phyloP scores from a whole-genome alignment of 768 basidiomycete species.

The Boletus tylopilopsis region DNA sequence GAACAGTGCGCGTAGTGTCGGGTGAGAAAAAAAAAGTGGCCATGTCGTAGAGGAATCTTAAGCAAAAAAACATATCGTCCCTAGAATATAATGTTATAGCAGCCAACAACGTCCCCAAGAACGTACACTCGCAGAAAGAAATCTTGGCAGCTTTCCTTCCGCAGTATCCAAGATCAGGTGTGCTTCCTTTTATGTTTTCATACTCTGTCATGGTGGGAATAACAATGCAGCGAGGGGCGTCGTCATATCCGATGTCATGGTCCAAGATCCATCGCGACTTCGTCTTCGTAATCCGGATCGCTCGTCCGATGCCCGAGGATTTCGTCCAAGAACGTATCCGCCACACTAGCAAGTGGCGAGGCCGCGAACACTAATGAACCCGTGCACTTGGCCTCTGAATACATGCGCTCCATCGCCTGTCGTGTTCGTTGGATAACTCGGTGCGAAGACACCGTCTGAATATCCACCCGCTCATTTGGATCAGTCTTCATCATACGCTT shows the following conservation, averaged over 20 bases:
- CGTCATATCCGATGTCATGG: slow-evolving; percentile 21
- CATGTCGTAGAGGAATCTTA: slow-evolving; percentile 11
- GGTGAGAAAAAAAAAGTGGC: slow-evolving; percentile 10
- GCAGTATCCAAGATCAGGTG: slow-evolving; percentile 19
- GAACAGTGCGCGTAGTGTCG: slow-evolving; percentile 6
- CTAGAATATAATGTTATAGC: slow-evolving; percentile 35
- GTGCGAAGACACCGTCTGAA: slow-evolving; percentile 56
- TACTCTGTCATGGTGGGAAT: slow-evolving; percentile 8
- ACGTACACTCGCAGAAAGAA: slow-evolving; percentile 26
- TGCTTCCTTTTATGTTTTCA: slow-evolving; percentile 6
- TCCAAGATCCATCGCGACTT: slow-evolving; percentile 39
- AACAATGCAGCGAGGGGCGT: neutral
- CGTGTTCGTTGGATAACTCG: slow-evolving; percentile 63
- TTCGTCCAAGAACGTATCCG: slow-evolving; percentile 60
- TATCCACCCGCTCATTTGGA: slow-evolving; percentile 54
- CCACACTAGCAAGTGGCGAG: slow-evolving; percentile 61
- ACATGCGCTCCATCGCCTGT: slow-evolving; percentile 54
- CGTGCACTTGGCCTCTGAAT: slow-evolving; percentile 34
- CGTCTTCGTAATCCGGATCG: slow-evolving; percentile 13
- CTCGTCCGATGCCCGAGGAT: slow-evolving; percentile 40
- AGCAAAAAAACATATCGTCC: slow-evolving; percentile 30
- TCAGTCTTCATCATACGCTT: slow-evolving; percentile 75
- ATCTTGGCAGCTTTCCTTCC: slow-evolving; percentile 6
- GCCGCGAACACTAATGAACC: slow-evolving; percentile 46
- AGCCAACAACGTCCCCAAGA: slow-evolving; percentile 35